Evolutionary conservation across 768 basidiomycete genomes (phyloP).

Genomic region (Nidula microcarpa): DNA sequence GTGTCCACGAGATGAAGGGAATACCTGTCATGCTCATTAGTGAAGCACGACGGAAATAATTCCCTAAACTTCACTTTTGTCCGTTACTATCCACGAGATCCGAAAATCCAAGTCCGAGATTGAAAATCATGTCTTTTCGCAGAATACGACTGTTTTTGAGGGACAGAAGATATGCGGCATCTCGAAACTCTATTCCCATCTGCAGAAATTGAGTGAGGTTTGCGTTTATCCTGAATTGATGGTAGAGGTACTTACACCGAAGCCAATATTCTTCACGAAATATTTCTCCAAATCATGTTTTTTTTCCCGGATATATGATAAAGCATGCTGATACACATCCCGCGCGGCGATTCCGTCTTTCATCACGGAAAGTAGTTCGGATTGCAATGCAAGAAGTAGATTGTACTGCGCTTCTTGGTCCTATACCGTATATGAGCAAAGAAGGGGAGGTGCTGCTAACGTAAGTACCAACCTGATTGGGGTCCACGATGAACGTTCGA

Average conservation of each 20-base stretch:
- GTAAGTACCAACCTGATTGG: conserved; percentile 60
- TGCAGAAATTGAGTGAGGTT: conserved; percentile 22
- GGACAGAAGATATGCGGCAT: conserved; percentile 79
- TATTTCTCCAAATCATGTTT: conserved; percentile 79
- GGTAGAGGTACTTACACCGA: conserved; percentile 57
- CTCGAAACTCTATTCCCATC: conserved; percentile 96
- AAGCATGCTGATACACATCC: conserved; percentile 79
- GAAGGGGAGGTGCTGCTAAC: not conserved
- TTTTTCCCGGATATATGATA: conserved; percentile 69
- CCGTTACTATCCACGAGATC: conserved; percentile 74
- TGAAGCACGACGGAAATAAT: too few species aligned
- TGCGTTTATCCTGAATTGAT: not conserved
- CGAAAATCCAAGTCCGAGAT: conserved; percentile 80
- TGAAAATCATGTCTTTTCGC: conserved; percentile 81
- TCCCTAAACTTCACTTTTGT: too few species aligned
- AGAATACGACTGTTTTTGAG: conserved; percentile 73
- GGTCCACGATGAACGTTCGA: conserved; percentile 93
- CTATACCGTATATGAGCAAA: conserved; percentile 33
- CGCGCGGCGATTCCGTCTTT: conserved; percentile 74
- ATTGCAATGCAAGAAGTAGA: conserved; percentile 73
- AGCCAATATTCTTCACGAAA: conserved; percentile 88
- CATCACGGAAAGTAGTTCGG: conserved; percentile 69
- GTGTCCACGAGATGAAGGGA: conserved; percentile 88
- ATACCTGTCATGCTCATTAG: conserved; percentile 68
- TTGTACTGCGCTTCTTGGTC: conserved; percentile 90